Percentiles rank a stretch among this genome's conserved stretches.
These are phyloP conservation scores for Breynia disticha DNA, from an alignment of 441 rosid genomes.

Conservation along the genomic window DNA sequence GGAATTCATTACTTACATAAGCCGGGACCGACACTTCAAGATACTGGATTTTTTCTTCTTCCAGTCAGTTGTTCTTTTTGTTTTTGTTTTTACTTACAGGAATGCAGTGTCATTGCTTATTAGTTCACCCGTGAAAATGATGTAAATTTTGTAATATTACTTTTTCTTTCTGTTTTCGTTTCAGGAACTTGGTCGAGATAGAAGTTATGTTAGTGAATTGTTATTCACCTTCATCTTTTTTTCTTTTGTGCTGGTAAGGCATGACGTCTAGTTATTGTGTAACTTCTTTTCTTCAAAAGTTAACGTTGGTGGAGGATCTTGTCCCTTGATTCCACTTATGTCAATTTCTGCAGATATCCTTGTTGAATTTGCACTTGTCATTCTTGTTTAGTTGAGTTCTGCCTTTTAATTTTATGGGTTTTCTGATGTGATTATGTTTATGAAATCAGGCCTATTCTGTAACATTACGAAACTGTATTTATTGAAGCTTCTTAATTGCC, in stretches of 20 bases:
- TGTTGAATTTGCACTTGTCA: too few relatives aligned
- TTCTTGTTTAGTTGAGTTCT: not conserved
- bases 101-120: too few relatives aligned
- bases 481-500: too few relatives aligned
- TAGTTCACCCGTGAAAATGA: too few relatives aligned
- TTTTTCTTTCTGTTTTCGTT: constrained; percentile 9
- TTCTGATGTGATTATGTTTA: not conserved
- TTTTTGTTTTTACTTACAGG: not conserved
- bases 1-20: constrained; percentile 92
- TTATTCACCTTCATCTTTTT: constrained; percentile 58
- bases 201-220: constrained; percentile 80
- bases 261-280: not conserved
- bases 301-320: too few relatives aligned
- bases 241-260: constrained; percentile 62
- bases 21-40: constrained; percentile 82
- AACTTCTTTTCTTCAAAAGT: not conserved
- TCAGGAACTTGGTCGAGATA: constrained; percentile 89
- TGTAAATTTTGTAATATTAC: not conserved
- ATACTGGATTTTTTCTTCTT: constrained; percentile 70
- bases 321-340: too few relatives aligned
- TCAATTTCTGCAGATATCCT: too few relatives aligned
- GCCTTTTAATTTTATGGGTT: not conserved
- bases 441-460: too few relatives aligned
- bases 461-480: too few relatives aligned
- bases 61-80: constrained; percentile 38